These are phyloP conservation scores for Calonectria pteridis DNA, from an alignment of 2,329 filamentous ascomycete species.

Conservation along the genomic window DNA sequence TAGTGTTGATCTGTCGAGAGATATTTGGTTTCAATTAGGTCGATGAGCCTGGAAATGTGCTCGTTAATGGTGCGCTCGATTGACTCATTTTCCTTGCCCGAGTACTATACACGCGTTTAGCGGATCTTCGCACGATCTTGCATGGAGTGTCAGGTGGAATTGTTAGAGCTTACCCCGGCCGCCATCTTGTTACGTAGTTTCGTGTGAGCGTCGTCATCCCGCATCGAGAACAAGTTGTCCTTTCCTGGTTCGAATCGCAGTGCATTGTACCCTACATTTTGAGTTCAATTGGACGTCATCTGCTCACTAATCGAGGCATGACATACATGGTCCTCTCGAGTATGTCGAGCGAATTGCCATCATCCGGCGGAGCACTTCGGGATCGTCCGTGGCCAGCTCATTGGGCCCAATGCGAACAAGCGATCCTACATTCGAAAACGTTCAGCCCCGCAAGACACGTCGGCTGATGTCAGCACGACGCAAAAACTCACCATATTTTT, in stretches of 20 bases:
- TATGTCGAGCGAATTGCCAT: constrained; percentile 50
- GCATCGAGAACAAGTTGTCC: constrained; percentile 4
- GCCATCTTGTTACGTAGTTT: constrained; percentile 1
- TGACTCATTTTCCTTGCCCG: background rate
- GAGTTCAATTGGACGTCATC: background rate
- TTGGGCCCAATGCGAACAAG: constrained; percentile 53
- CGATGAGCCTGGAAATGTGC: background rate
- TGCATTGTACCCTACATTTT: background rate
- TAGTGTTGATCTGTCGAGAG: background rate
- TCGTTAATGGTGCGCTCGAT: background rate
- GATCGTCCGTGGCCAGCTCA: constrained; percentile 51
- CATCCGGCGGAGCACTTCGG: constrained; percentile 50
- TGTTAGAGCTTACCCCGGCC: background rate
- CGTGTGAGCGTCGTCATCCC: background rate
- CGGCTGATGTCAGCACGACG: background rate
- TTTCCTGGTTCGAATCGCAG: background rate
- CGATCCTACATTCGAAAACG: constrained; percentile 38
- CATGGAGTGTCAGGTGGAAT: background rate
- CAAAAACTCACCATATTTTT: background rate
- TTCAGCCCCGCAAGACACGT: constrained; percentile 9
- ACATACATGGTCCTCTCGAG: constrained; percentile 44
- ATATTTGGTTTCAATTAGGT: background rate
- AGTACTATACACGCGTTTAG: background rate
- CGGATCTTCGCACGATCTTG: background rate
- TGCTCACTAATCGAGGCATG: background rate